These are phyloP conservation scores for Rhododendron mucronatum DNA, from an alignment of 148 eudicot genomes.

Conservation along the genomic window DNA sequence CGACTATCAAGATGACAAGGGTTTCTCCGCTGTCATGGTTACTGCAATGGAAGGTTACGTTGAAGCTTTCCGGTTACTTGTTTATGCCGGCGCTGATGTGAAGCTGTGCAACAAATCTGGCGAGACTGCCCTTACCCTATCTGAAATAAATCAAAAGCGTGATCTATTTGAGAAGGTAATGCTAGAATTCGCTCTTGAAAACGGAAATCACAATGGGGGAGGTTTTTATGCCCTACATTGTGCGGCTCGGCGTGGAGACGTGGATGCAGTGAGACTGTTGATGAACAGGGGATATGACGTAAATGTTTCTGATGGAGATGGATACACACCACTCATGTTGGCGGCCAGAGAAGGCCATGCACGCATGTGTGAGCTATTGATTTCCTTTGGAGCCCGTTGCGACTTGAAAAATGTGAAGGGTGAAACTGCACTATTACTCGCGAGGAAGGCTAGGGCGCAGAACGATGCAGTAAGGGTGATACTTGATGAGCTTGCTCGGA, in stretches of 20 bases:
- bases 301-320: conserved; percentile 53
- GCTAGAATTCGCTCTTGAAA: conserved; percentile 77
- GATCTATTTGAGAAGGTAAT: conserved; percentile 75
- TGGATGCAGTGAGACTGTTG: conserved; percentile 53
- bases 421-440: conserved; percentile 66
- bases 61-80: conserved; percentile 68
- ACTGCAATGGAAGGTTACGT: conserved; percentile 76
- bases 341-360: conserved; percentile 80
- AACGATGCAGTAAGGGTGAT: conserved; percentile 51
- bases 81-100: conserved; percentile 79
- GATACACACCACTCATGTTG: conserved; percentile 81
- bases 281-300: conserved; percentile 66
- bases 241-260: conserved; percentile 76
- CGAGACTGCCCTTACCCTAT: conserved; percentile 57
- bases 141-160: conserved; percentile 32
- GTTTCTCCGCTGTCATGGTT: conserved; percentile 71
- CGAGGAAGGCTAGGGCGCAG: conserved; percentile 26
- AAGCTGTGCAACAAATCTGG: conserved; percentile 58
- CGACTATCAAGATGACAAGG: conserved; percentile 55
- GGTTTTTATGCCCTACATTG: conserved; percentile 73
- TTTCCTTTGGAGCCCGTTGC: conserved; percentile 50
- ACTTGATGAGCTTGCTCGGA: conserved; percentile 58
- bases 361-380: conserved; percentile 45
- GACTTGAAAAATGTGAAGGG: conserved; percentile 45
- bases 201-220: conserved; percentile 51